phyloP scores from a whole-genome alignment of 2,329 filamentous ascomycete genomes.

The Aspergillus unguis region DNA sequence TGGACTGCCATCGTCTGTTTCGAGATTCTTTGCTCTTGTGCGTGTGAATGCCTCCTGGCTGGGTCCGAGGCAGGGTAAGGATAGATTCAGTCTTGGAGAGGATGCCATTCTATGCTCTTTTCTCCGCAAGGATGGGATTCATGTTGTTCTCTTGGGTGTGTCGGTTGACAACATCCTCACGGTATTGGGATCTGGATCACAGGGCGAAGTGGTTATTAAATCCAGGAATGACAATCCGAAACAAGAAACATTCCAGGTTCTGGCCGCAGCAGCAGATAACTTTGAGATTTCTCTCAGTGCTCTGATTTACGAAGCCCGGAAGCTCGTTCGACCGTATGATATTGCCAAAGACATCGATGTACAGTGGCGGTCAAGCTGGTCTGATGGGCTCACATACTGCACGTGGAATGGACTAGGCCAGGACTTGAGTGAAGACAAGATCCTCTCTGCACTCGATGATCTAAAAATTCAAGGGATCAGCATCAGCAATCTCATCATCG shows the following conservation, averaged over 20 bases:
- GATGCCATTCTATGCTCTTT: conserved; percentile 79
- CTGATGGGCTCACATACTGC: conserved; percentile 89
- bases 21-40: conserved; percentile 78
- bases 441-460: conserved; percentile 69
- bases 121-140: conserved; percentile 65
- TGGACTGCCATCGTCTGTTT: conserved; percentile 61
- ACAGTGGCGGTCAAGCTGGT: conserved; percentile 80
- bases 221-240: conserved; percentile 67
- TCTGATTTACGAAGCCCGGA: conserved; percentile 82
- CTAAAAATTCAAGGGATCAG: conserved; percentile 70
- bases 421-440: conserved; percentile 72
- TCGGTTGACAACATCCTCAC: conserved; percentile 69
- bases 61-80: conserved; percentile 77
- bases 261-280: conserved; percentile 67
- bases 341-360: conserved; percentile 38
- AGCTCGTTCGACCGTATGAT: conserved; percentile 48
- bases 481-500: conserved; percentile 84
- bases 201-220: conserved; percentile 66
- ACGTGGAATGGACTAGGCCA: conserved; percentile 96
- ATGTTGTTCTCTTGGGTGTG: conserved; percentile 73
- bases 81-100: conserved; percentile 65
- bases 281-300: conserved; percentile 76
- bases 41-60: conserved; percentile 81
- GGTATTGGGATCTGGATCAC: conserved; percentile 61
- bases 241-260: conserved; percentile 56